Conservation (phyloP, 1,284 basidiomycete species). For the Ustilago xerochloae region DNA sequence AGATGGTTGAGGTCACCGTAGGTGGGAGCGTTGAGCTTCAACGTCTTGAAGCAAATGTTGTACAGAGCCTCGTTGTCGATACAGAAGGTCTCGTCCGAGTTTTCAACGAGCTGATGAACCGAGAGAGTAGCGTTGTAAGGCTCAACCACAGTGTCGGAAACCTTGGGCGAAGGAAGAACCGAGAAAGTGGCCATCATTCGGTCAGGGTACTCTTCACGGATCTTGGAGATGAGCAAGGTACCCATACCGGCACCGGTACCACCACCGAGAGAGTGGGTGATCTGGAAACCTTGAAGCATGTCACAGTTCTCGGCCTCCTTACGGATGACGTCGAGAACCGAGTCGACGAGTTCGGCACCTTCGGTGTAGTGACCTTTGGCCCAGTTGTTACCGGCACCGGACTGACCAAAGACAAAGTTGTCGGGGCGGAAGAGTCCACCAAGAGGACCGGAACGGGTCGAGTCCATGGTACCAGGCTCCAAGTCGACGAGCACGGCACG, state of each 20-base stretch:
- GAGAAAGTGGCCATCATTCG: conserved; percentile 94
- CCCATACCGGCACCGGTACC: conserved; percentile 72
- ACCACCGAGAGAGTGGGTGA: conserved; percentile 91
- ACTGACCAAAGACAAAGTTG: conserved; percentile 76
- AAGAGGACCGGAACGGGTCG: conserved; percentile 74
- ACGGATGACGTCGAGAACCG: conserved; percentile 74
- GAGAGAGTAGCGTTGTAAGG: conserved; percentile 92
- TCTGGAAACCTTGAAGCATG: conserved; percentile 90
- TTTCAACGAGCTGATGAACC: conserved; percentile 87
- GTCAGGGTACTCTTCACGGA: conserved; percentile 71
- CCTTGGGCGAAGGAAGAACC: conserved; percentile 89
- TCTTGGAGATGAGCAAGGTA: conserved; percentile 67
- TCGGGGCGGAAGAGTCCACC: conserved; percentile 87
- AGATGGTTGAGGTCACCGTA: conserved; percentile 72
- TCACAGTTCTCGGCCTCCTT: conserved; percentile 79
- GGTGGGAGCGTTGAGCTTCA: conserved; percentile 75
- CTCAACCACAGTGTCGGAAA: conserved; percentile 96
- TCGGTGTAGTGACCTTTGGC: conserved; percentile 75
- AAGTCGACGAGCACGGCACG: conserved; percentile 91
- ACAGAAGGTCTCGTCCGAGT: conserved; percentile 87
- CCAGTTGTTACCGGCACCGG: conserved; percentile 88
- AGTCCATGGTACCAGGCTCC: conserved; percentile 88
- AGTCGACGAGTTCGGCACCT: conserved; percentile 86
- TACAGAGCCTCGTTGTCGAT: conserved; percentile 96
- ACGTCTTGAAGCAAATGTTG: conserved; percentile 80